These are phyloP conservation scores for Mucor mucedo DNA, from an alignment of 371 early-diverging fungal species.

Conservation along the genomic window DNA sequence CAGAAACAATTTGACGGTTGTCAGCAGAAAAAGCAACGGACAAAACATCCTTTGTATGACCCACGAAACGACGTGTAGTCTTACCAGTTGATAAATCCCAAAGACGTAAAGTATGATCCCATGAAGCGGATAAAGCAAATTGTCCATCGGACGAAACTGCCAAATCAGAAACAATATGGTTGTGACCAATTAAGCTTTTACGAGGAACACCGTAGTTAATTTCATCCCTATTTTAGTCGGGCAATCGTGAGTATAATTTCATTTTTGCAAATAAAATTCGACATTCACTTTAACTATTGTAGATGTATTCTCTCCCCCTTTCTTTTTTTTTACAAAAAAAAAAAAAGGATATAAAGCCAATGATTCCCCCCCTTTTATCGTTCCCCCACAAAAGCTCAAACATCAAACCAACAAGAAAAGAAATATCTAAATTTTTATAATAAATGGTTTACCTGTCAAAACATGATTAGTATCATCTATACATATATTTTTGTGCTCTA, in stretches of 20 bases:
- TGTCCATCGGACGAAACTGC: constrained; percentile 95
- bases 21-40: constrained; percentile 97
- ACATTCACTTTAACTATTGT: constrained; percentile 26
- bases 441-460: constrained; percentile 9
- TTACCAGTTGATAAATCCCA: constrained; percentile 93
- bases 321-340: neutral
- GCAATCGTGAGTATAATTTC: constrained; percentile 34
- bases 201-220: constrained; percentile 87
- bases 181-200: constrained; percentile 89
- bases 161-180: constrained; percentile 95
- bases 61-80: constrained; percentile 92
- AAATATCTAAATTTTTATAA: constrained; percentile 1
- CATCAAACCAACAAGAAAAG: neutral
- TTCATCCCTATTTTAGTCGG: constrained; percentile 67
- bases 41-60: constrained; percentile 94
- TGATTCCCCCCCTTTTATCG: neutral
- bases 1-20: constrained; percentile 96
- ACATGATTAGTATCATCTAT: constrained; percentile 5
- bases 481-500: neutral
- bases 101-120: constrained; percentile 97
- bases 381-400: neutral
- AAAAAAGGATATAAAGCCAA: neutral
- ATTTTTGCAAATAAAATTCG: constrained; percentile 6
- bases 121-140: constrained; percentile 94
- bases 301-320: constrained; percentile 5